These are phyloP conservation scores for Exophiala spinifera DNA, from an alignment of 2,329 filamentous ascomycete genomes.

Conservation along the genomic window DNA sequence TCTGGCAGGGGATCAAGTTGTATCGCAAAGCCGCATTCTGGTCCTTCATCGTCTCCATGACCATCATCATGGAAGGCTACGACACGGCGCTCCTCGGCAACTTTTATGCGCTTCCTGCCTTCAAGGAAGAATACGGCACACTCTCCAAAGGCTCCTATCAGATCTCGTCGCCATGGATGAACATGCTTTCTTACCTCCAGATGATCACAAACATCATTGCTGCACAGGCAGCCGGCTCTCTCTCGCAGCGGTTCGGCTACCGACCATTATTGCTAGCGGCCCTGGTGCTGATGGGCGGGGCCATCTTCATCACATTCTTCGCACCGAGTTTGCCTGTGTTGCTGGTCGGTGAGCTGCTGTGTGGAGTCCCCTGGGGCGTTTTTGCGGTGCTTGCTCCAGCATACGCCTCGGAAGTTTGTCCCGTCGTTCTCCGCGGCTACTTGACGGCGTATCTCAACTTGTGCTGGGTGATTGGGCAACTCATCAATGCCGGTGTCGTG, in stretches of 20 bases:
- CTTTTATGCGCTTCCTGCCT: slow-evolving; percentile 57
- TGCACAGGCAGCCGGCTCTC: slow-evolving; percentile 61
- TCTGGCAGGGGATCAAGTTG: slow-evolving; percentile 65
- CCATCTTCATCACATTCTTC: slow-evolving; percentile 37
- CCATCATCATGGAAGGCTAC: slow-evolving; percentile 89
- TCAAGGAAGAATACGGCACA: slow-evolving; percentile 46
- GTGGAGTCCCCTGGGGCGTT: slow-evolving; percentile 36
- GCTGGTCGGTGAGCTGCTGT: slow-evolving; percentile 39
- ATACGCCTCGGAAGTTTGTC: slow-evolving; percentile 47
- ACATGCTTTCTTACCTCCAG: too few species aligned
- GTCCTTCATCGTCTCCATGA: slow-evolving; percentile 80
- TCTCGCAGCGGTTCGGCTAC: slow-evolving; percentile 64
- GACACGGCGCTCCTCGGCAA: slow-evolving; percentile 78
- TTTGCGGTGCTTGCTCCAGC: slow-evolving; percentile 51
- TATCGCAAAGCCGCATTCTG: slow-evolving; percentile 75
- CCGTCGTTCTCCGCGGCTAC: slow-evolving; percentile 44
- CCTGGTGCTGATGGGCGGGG: slow-evolving; percentile 39
- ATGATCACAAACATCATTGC: slow-evolving; percentile 57
- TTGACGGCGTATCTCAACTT: slow-evolving; percentile 46
- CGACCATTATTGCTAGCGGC: slow-evolving; percentile 55
- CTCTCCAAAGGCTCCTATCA: slow-evolving; percentile 39
- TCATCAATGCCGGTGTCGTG: slow-evolving; percentile 52
- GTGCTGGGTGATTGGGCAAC: slow-evolving; percentile 48
- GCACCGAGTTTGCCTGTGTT: slow-evolving; percentile 34
- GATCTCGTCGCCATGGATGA: slow-evolving; percentile 51